These are phyloP conservation scores for Blastomyces gilchristii DNA, from an alignment of 2,329 filamentous ascomycete species.

Conservation along the genomic window DNA sequence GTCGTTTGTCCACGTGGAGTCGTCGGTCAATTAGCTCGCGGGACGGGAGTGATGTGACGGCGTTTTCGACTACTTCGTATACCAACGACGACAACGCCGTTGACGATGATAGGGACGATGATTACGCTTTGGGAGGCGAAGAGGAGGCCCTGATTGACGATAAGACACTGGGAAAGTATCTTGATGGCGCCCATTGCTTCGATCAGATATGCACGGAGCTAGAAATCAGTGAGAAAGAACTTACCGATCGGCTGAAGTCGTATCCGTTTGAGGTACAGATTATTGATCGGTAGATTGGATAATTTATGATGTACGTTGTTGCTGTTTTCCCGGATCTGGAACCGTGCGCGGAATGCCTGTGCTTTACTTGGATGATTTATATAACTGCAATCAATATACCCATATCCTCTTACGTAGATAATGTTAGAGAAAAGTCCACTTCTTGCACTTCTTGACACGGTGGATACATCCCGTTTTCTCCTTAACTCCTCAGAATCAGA, in stretches of 20 bases:
- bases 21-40: conserved; percentile 2
- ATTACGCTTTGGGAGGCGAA: conserved; percentile 7
- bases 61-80: not conserved
- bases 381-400: not conserved
- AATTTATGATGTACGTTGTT: not conserved
- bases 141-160: conserved; percentile 28
- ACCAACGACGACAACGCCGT: conserved; percentile 8
- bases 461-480: not conserved
- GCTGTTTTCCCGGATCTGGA: not conserved
- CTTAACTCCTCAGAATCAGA: not conserved
- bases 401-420: not conserved
- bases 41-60: not conserved
- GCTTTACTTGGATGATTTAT: not conserved
- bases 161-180: conserved; percentile 30
- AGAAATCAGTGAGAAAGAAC: conserved; percentile 39
- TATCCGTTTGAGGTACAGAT: conserved; percentile 38
- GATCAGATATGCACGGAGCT: conserved; percentile 43
- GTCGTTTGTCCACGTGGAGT: not conserved
- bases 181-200: conserved; percentile 42
- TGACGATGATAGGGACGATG: conserved; percentile 11
- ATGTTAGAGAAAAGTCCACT: not conserved
- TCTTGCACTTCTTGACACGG: not conserved
- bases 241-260: conserved; percentile 34
- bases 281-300: conserved; percentile 33
- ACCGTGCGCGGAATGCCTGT: not conserved